These are phyloP conservation scores for Rubroboletus pulcherrimus DNA, from an alignment of 768 basidiomycete species.

Conservation along the genomic window DNA sequence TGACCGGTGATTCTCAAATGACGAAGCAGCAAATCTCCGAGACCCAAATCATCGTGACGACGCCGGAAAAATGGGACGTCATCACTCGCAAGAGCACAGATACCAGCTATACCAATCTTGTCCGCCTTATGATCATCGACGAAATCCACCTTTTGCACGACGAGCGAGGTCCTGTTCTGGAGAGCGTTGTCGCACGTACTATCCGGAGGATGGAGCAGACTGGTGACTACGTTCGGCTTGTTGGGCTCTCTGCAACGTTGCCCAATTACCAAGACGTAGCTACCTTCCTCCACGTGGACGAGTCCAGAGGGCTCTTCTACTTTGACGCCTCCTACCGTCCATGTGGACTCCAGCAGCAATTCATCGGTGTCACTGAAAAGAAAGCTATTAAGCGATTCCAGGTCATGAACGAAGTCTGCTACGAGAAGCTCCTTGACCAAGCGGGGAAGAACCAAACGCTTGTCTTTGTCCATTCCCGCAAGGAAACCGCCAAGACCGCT, in stretches of 20 bases:
- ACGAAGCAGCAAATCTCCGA: conserved; percentile 96
- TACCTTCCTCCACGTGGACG: conserved; percentile 92
- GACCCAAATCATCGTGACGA: conserved; percentile 97
- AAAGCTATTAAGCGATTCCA: conserved; percentile 99
- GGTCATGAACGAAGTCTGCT: conserved; percentile 98
- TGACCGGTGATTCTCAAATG: conserved; percentile 97
- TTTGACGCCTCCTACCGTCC: conserved; percentile 94
- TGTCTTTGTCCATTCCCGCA: conserved; percentile 97
- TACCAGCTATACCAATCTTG: conserved; percentile 94
- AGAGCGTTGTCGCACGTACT: conserved; percentile 85
- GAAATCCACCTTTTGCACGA: conserved; percentile 98
- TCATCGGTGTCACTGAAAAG: conserved; percentile 97
- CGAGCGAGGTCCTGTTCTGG: conserved; percentile 95
- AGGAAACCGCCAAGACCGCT: conserved; percentile 97
- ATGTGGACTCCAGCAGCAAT: conserved; percentile 93
- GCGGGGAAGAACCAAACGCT: conserved; percentile 86
- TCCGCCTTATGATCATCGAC: conserved; percentile 94
- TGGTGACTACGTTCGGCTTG: conserved; percentile 85
- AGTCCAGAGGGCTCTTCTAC: conserved; percentile 90
- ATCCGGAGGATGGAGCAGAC: conserved; percentile 95
- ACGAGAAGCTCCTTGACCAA: conserved; percentile 97
- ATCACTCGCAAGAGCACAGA: conserved; percentile 98
- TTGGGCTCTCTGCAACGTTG: conserved; percentile 95
- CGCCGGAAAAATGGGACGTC: conserved; percentile 99
- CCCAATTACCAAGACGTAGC: conserved; percentile 99